Base-by-base conservation (phyloP, 306 rosid genomes). In the Dalbergia cultrata region DNA sequence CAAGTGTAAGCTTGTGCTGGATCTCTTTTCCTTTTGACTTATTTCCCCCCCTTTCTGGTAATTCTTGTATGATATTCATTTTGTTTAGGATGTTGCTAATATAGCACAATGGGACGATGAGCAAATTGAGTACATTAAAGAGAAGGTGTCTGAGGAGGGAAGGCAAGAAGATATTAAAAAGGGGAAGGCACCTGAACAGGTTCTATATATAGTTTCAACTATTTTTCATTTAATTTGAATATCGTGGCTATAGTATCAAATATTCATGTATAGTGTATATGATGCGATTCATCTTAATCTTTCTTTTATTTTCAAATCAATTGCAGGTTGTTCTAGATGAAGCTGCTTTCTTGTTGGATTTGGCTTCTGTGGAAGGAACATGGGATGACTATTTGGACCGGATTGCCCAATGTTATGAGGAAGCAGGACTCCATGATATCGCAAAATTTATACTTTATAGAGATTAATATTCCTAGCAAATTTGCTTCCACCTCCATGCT, bases 81-180 rank as follows among this genome's bases (percentile, higher is more conserved):
- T 50, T 35, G 69, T 88, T 76, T 87, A 93, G 97, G 95, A 91
- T 8, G 99, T 93, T 63, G 99, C 97, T 59, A 84, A 80, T 70
- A 87, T 95, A 43, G 99, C 97, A 13, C 90, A 93, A 82, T 95
- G 99, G 99, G 92, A 91, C 3, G 99, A 95, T 85, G 99, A 95
- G 65, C 99, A 93, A 90, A 91, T 95, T 78, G 95, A 95, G 89
- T 95, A 90, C 83, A 72, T 93, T 47, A 92, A 90, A 79, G 99
- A 93, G 86, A 95, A 85, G 81, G 95, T 95, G 76, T 85, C 97
- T 1, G 95, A 86, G 77, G 97, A 92, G 87, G 98, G 98, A 89
- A 89, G 91, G 83, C 92, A 74, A 84, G 97, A 85, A 65, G 98
- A 95, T 87, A 82, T 92, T 60, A 87, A 87, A 58, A 95, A 91